Percentiles rank a stretch among this genome's conserved stretches.
Evolutionary conservation across 2,329 filamentous ascomycete genomes (phyloP).

Genomic region (Verruconis gallopava): DNA sequence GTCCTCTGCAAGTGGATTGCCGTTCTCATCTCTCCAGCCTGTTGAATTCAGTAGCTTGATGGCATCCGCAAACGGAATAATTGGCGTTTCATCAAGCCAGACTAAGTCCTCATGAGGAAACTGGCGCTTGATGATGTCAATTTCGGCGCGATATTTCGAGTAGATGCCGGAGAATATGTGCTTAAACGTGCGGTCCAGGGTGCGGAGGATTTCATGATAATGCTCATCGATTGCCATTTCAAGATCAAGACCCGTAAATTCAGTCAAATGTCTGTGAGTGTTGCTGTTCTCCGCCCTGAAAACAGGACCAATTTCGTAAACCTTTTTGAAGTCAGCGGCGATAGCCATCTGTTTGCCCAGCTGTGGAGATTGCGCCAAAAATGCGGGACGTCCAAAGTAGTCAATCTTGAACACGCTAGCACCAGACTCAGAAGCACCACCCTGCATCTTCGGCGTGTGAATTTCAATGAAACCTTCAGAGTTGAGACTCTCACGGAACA

Average conservation of each 20-base stretch:
- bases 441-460: conserved; percentile 84
- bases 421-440: conserved; percentile 79
- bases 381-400: conserved; percentile 79
- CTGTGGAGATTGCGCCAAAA: conserved; percentile 84
- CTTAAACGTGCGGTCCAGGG: conserved; percentile 73
- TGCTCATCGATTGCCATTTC: conserved; percentile 86
- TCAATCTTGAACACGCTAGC: conserved; percentile 84
- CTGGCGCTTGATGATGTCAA: conserved; percentile 67
- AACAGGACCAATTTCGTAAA: conserved; percentile 81
- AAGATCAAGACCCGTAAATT: conserved; percentile 84
- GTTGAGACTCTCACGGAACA: conserved; percentile 68
- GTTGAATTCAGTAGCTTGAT: conserved; percentile 69
- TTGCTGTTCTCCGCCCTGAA: conserved; percentile 95
- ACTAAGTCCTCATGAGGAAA: conserved; percentile 80
- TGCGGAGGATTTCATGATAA: conserved; percentile 74
- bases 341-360: conserved; percentile 89
- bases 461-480: conserved; percentile 77
- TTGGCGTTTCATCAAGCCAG: conserved; percentile 73
- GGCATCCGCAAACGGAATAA: conserved; percentile 67
- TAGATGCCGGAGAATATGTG: conserved; percentile 63
- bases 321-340: conserved; percentile 74
- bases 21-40: conserved; percentile 65
- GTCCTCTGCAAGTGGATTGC: conserved; percentile 53
- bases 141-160: conserved; percentile 53
- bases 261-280: conserved; percentile 84